These are phyloP conservation scores for Psilocybe subaeruginosa DNA, from an alignment of 768 basidiomycete genomes.

Conservation along the genomic window DNA sequence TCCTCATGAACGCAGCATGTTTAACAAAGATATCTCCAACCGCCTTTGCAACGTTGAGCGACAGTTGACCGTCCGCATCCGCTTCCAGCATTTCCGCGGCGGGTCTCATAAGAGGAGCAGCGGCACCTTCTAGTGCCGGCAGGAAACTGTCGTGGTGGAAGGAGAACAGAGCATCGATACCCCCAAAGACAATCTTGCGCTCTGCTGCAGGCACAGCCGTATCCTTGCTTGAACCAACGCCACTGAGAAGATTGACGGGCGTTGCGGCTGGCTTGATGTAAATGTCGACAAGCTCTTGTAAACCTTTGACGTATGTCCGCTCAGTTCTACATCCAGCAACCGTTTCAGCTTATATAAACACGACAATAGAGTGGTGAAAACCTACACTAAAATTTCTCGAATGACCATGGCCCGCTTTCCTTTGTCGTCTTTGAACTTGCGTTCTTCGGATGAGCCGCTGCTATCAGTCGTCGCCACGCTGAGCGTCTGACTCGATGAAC, in stretches of 20 bases:
- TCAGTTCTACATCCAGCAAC: constrained; percentile 70
- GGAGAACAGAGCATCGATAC: constrained; percentile 85
- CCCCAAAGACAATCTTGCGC: constrained; percentile 89
- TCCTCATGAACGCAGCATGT: constrained; percentile 97
- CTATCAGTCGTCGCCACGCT: constrained; percentile 82
- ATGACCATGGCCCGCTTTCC: constrained; percentile 82
- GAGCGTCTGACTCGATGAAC: constrained; percentile 62
- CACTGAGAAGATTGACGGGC: constrained; percentile 69
- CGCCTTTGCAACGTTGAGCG: constrained; percentile 72
- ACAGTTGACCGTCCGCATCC: constrained; percentile 75
- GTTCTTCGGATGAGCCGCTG: constrained; percentile 72
- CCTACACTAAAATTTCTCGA: constrained; percentile 90
- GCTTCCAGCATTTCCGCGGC: constrained; percentile 45
- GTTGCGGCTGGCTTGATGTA: constrained; percentile 87
- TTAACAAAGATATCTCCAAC: constrained; percentile 90
- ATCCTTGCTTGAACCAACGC: constrained; percentile 76
- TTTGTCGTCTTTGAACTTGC: constrained; percentile 92
- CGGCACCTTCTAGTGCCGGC: constrained; percentile 83
- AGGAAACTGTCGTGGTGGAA: constrained; percentile 95
- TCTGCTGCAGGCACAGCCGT: constrained; percentile 85
- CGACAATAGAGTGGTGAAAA: constrained; percentile 17
- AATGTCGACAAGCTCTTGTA: constrained; percentile 92
- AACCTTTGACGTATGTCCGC: constrained; percentile 90
- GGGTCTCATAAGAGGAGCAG: constrained; percentile 64
- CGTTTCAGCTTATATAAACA: constrained; percentile 14